Percentiles rank a stretch among this genome's conserved stretches.
These are phyloP conservation scores for Dicorynia guianensis DNA, from an alignment of 306 rosid genomes.

Conservation along the genomic window DNA sequence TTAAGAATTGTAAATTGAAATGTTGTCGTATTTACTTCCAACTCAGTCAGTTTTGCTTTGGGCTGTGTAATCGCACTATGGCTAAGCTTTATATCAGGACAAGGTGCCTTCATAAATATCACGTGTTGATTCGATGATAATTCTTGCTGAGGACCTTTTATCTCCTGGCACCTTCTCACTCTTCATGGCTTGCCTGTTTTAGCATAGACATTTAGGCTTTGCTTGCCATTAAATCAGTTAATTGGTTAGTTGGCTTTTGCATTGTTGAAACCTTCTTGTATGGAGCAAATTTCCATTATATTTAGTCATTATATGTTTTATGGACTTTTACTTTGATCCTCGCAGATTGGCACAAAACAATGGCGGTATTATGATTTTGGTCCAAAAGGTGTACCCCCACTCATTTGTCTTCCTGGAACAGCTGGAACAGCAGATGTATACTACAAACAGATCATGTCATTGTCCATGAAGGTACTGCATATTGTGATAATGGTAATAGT, in stretches of 20 bases:
- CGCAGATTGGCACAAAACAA: conserved; percentile 91
- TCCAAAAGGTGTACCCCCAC: conserved; percentile 94
- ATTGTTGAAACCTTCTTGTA: neutral
- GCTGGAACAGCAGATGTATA: conserved; percentile 97
- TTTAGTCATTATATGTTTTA: neutral
- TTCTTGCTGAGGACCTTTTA: neutral
- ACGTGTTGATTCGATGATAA: neutral
- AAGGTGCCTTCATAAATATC: neutral
- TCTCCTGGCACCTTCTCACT: neutral
- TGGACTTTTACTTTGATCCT: conserved; percentile 2
- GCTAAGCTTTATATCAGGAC: neutral
- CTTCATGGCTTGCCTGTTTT: neutral
- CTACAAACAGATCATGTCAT: conserved; percentile 94
- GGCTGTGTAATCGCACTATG: neutral
- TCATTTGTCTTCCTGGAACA: conserved; percentile 96
- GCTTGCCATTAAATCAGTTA: conserved; percentile 6
- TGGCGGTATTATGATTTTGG: conserved; percentile 99
- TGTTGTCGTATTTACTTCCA: neutral
- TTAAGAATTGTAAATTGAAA: neutral
- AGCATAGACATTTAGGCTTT: conserved; percentile 16
- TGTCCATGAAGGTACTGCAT: conserved; percentile 80
- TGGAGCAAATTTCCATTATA: neutral
- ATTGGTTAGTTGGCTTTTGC: conserved; percentile 1
- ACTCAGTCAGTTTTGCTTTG: neutral
- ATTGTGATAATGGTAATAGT: neutral